Percentiles rank a stretch among this genome's conserved stretches.
Conservation (phyloP, 164 flowering plant species). For the Cinnamomum micranthum region DNA sequence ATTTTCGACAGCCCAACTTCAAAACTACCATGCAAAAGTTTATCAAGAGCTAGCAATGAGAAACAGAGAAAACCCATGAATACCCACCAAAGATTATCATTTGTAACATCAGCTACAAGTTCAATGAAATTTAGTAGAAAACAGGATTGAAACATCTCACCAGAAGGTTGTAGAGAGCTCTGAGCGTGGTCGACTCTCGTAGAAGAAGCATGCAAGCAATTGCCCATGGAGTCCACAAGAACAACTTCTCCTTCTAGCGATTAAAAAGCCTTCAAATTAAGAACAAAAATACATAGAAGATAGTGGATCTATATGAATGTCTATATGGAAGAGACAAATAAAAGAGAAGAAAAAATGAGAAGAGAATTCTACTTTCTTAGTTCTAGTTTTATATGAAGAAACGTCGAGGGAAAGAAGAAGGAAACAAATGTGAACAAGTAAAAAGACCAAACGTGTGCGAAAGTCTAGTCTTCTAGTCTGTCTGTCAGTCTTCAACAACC, state of each 20-base stretch:
- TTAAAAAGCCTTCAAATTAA: neutral
- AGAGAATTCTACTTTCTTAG: too few species aligned
- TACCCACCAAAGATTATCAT: neutral
- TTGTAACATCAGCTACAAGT: neutral
- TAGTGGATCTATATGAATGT: neutral
- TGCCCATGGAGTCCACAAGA: conserved; percentile 38
- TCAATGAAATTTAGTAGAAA: neutral
- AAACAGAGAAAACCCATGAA: neutral
- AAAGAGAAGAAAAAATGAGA: too few species aligned
- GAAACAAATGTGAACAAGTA: too few species aligned
- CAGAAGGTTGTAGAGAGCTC: conserved; percentile 4
- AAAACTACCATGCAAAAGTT: neutral
- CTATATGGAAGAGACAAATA: neutral
- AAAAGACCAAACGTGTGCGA: too few species aligned
- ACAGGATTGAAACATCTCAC: neutral
- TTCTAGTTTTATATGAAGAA: too few species aligned
- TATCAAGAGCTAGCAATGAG: neutral
- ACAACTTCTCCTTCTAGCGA: too few species aligned
- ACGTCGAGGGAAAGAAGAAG: too few species aligned
- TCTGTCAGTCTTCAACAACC: too few species aligned
- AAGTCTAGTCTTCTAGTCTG: too few species aligned
- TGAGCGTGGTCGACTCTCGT: conserved; percentile 10
- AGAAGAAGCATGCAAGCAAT: conserved; percentile 6
- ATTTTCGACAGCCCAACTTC: neutral
- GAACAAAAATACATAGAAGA: neutral